These are phyloP conservation scores for Globisporangium radiosum DNA, from an alignment of 352 stramenopile genomes.

Conservation along the genomic window DNA sequence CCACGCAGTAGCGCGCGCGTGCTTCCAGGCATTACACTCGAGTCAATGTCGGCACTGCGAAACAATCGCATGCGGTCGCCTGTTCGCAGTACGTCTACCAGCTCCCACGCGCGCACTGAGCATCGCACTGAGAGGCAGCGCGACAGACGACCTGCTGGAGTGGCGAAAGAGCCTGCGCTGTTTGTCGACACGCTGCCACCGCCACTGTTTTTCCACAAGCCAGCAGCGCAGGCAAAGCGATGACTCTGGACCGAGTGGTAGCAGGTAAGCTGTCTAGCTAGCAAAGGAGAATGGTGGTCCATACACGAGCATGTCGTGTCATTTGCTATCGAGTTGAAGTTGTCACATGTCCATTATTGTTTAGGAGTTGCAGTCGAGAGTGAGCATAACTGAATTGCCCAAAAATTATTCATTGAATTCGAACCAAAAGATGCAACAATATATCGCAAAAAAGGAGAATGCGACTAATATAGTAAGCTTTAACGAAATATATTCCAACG, in stretches of 20 bases:
- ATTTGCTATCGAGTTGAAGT: too few species aligned
- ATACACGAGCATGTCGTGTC: too few species aligned
- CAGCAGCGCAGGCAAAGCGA: constrained; percentile 1
- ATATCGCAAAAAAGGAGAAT: too few species aligned
- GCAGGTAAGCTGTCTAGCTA: too few species aligned
- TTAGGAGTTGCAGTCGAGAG: too few species aligned
- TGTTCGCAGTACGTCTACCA: not conserved
- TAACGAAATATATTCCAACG: too few species aligned
- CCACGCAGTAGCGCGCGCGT: not conserved
- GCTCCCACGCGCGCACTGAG: not conserved
- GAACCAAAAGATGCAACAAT: too few species aligned
- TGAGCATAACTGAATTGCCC: too few species aligned
- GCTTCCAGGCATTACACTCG: constrained; percentile 3
- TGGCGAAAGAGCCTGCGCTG: not conserved
- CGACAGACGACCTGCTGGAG: constrained; percentile 1
- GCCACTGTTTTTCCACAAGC: constrained; percentile 44
- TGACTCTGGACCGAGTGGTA: not conserved
- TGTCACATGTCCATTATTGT: too few species aligned
- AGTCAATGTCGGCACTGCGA: not conserved
- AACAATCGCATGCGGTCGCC: not conserved
- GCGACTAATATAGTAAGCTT: too few species aligned
- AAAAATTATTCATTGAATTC: too few species aligned
- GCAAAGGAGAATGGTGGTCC: too few species aligned
- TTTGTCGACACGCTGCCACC: constrained; percentile 22
- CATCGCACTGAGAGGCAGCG: not conserved